Percentiles rank a stretch among this genome's conserved stretches.
Evolutionary conservation across 208 protist species (phyloP).

Genomic region (Leishmania lainsoni): DNA sequence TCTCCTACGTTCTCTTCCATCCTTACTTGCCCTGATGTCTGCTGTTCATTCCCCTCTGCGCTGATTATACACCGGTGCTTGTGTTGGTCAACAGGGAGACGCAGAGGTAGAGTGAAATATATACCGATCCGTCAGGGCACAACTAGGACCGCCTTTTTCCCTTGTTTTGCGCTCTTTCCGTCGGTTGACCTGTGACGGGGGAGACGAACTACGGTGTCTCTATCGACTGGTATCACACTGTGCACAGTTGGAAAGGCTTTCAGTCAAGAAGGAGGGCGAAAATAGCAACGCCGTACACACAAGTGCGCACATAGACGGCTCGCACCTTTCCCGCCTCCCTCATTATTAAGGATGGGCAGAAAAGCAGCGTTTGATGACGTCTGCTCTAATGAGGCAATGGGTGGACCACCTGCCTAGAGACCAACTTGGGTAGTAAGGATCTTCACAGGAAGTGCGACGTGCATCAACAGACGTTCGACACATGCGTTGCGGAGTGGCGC

Average conservation of each 20-base stretch:
- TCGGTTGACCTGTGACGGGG: not conserved
- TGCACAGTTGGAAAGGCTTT: not conserved
- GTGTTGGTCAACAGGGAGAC: not conserved
- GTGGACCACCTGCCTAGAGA: slow-evolving; percentile 67
- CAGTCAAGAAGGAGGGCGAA: not conserved
- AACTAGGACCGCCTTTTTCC: not conserved
- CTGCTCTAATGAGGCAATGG: slow-evolving; percentile 67
- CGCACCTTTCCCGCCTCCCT: not conserved
- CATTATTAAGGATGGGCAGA: slow-evolving; percentile 4
- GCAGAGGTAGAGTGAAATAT: not conserved
- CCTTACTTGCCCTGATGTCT: not conserved
- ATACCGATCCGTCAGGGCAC: not conserved
- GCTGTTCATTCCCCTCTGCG: not conserved
- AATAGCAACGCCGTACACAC: not conserved
- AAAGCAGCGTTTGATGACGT: slow-evolving; percentile 33
- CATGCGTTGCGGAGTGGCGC: slow-evolving; percentile 61
- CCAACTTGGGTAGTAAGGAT: slow-evolving; percentile 42
- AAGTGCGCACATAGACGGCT: not conserved
- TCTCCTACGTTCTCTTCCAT: not conserved
- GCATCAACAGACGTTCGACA: slow-evolving; percentile 51
- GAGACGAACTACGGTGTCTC: not conserved
- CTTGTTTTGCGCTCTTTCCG: not conserved
- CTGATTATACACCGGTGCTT: not conserved
- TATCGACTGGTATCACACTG: not conserved
- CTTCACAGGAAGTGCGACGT: slow-evolving; percentile 39